Percentiles rank a stretch among this genome's conserved stretches.
Evolutionary conservation across 768 basidiomycete genomes (phyloP).

Genomic region (Fomitopsis pulvina): DNA sequence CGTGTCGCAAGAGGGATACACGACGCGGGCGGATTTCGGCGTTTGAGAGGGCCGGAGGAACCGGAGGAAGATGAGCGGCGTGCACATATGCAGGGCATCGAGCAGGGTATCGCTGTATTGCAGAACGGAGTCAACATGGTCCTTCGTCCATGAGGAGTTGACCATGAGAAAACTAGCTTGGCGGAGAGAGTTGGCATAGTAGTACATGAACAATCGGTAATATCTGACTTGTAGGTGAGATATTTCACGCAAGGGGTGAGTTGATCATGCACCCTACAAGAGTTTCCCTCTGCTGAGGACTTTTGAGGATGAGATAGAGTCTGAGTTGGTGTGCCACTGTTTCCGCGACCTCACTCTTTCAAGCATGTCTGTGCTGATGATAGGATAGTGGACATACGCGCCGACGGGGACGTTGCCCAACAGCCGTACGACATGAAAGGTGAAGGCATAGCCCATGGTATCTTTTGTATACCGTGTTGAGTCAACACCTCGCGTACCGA

Average conservation of each 20-base stretch:
- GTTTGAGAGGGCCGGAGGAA: slow-evolving; percentile 5
- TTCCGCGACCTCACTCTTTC: slow-evolving; percentile 59
- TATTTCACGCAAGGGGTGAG: background rate
- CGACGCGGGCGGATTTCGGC: slow-evolving; percentile 36
- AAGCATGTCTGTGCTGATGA: slow-evolving; percentile 93
- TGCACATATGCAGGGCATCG: slow-evolving; percentile 35
- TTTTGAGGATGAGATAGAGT: slow-evolving; percentile 45
- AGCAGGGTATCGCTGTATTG: slow-evolving; percentile 45
- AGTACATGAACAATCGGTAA: slow-evolving; percentile 81
- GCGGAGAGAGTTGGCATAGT: slow-evolving; percentile 72
- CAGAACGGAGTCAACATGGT: slow-evolving; percentile 74
- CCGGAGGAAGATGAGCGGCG: slow-evolving; percentile 34
- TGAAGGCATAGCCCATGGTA: slow-evolving; percentile 97
- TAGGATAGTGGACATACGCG: slow-evolving; percentile 95
- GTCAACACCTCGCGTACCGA: background rate
- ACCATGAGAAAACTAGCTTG: slow-evolving; percentile 80
- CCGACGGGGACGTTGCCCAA: slow-evolving; percentile 68
- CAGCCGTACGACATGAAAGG: slow-evolving; percentile 69
- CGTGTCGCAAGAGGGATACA: slow-evolving; percentile 93
- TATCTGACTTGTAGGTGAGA: slow-evolving; percentile 44
- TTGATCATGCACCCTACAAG: slow-evolving; percentile 34
- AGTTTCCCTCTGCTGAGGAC: slow-evolving; percentile 58
- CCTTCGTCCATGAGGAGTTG: slow-evolving; percentile 93
- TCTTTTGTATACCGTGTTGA: slow-evolving; percentile 40
- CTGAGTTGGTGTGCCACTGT: slow-evolving; percentile 57